Conservation (phyloP, 345 rosid genomes). For the Pelargonium nanum region DNA sequence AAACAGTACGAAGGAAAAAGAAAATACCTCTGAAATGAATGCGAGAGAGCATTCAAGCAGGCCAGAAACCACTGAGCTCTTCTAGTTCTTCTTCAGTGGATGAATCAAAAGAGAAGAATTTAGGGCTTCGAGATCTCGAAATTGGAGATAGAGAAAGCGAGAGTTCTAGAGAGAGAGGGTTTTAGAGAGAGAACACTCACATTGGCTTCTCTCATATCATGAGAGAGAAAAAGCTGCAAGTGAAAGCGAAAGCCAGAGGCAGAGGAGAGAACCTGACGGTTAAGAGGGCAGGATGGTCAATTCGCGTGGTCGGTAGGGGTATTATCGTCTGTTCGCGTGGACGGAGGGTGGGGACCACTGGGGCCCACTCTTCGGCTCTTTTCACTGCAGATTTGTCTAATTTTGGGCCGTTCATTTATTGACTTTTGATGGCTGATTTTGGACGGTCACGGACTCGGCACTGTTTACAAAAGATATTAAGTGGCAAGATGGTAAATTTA, state of each 20-base stretch:
- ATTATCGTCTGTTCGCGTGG: background rate
- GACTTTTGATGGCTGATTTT: background rate
- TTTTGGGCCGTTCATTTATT: background rate
- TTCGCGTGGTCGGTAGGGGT: background rate
- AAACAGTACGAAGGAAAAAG: slow-evolving; percentile 3
- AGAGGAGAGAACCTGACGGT: background rate
- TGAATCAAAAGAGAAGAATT: background rate
- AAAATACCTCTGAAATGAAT: background rate
- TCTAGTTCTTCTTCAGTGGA: background rate
- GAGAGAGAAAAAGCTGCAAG: background rate
- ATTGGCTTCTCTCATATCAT: too few relatives aligned
- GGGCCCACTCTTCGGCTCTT: background rate
- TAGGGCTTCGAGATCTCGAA: slow-evolving; percentile 13
- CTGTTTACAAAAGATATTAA: too few relatives aligned
- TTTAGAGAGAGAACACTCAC: background rate
- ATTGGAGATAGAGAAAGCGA: background rate
- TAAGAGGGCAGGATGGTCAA: background rate
- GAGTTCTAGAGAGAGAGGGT: background rate
- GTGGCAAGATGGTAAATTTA: too few relatives aligned
- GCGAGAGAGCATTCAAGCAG: background rate
- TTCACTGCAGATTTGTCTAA: background rate
- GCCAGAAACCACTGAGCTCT: background rate
- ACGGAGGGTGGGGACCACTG: background rate
- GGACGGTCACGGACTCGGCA: background rate
- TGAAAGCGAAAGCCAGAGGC: background rate